Evolutionary conservation across 1,284 basidiomycete species (phyloP), one percentile per base, ranked within the genome.

Genomic region (Sanghuangporus sanghuang): DNA sequence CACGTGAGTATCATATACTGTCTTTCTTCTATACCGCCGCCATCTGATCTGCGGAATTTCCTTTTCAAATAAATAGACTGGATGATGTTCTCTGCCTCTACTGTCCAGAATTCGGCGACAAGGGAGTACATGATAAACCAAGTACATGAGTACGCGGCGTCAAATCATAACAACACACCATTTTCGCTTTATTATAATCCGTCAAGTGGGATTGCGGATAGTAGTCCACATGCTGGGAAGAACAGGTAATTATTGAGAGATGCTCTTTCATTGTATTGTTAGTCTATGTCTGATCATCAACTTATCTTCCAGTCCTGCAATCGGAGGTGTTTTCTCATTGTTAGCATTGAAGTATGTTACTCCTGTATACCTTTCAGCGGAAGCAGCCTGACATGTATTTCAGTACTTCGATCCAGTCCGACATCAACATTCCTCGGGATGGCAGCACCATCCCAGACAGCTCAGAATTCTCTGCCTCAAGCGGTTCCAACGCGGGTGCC

Each of bases 41-140:
- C 27, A 32, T 32, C 27, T 32, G 27, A 32, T 3, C 27, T 32
- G 27, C 27, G 27, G 27, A 3, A 32, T 32, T 32, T 32, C 27
- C 63, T 79, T 21, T 68, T 70, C 7, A 50, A 57, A n/a, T 55
- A 57, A 32, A 23, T 18, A 54, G 78, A 78, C 62, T 79, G 77
- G 77, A 72, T 73, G 9, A 67, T 78, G 40, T 73, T 78, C 61
- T 73, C 74, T 2, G 78, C 78, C 5, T 74, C 72, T 6, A 71
- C 73, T 11, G 66, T 73, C 7, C 69, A 69, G 0, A 69, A 74
- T 40, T 64, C 66, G 14, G 61, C 66, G 2, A 69, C 73, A 4
- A 69, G 75, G 9, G 68, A 77, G 46, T 54, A 66, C 2, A 68
- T 81, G 23, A 72, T 80, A 6, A 67, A 68, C 3, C 68, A 68